Base-by-base conservation (phyloP, 2,329 filamentous ascomycete genomes). In the Colletotrichum orchidophilum region DNA sequence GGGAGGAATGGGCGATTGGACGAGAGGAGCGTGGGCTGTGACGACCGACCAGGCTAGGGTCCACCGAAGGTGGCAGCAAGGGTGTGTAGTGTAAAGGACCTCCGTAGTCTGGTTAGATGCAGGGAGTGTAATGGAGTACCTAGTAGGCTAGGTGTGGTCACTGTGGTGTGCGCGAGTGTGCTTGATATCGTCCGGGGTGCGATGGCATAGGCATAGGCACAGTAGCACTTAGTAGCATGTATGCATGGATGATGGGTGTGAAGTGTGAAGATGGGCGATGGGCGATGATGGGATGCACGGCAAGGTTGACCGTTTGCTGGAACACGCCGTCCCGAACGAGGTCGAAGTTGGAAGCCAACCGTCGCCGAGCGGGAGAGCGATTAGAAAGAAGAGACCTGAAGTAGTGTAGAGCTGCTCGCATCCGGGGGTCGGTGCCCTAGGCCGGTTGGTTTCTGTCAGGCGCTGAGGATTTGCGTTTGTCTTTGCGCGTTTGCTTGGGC, bases 1-100 rank as follows among this genome's bases (percentile, higher is more conserved):
- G 64, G 73, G 65, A 72, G 72, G 73, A 72, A 72, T 63, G 72
- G 75, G 74, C 76, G 79, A 80, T 80, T 80, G 79, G 78, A 68
- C 74, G 72, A 70, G 72, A 74, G 73, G 72, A 58, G 75, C 70
- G 77, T 75, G 73, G 77, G 77, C 77, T 80, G 78, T 80, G 77
- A 80, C 66, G 66, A 72, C 69, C 49, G 52, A 69, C 64, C 64
- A 68, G 59, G 60, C 66, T 70, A 70, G 70, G 70, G 60, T 70
- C 66, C 70, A 60, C 70, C 70, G 70, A 72, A 70, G 63, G 68
- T 69, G 53, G 64, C 46, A 72, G 70, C 54, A 65, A 65, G 70
- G 69, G 66, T 71, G 69, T 63, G 65, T 55, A 67, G 58, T 69
- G 55, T 66, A 67, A 53, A 67, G 31, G 42, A 49, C 33, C 55